Conservation (phyloP, 2,329 filamentous ascomycete species). For the Aphanocladium album region DNA sequence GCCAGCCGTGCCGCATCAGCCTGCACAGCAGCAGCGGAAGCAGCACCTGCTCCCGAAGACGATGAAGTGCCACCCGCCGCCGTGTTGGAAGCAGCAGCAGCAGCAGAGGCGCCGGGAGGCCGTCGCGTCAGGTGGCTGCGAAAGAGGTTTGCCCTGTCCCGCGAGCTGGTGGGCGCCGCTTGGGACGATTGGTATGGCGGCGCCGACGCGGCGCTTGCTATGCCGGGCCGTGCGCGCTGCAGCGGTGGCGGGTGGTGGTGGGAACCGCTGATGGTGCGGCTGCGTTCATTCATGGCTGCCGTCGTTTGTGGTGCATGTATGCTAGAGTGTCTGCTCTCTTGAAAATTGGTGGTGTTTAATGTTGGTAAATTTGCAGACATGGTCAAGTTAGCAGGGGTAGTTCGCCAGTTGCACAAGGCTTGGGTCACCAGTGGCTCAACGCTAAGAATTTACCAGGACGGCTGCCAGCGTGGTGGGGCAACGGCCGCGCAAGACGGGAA, state of each 20-base stretch:
- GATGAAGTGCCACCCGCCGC: conserved; percentile 37
- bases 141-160: conserved; percentile 44
- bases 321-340: no score
- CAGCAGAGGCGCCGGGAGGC: conserved; percentile 36
- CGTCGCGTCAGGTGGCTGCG: conserved; percentile 54
- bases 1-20: conserved; percentile 47
- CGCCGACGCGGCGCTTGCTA: background rate
- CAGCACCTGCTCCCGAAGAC: no score
- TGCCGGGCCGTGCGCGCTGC: conserved; percentile 2
- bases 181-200: background rate
- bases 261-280: background rate
- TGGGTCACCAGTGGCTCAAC: background rate
- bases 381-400: background rate
- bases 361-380: background rate
- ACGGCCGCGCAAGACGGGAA: background rate
- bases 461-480: conserved; percentile 16
- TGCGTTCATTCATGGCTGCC: conserved; percentile 11
- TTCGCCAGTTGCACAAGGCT: background rate
- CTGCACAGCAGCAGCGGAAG: conserved; percentile 33
- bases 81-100: background rate
- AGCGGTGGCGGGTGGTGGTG: background rate
- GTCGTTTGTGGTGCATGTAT: background rate
- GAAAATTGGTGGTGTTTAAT: no score
- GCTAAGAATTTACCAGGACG: conserved; percentile 17
- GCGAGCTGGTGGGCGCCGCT: background rate